Conservation (phyloP, 805 yeast genomes). For the Scheffersomyces coipomensis region DNA sequence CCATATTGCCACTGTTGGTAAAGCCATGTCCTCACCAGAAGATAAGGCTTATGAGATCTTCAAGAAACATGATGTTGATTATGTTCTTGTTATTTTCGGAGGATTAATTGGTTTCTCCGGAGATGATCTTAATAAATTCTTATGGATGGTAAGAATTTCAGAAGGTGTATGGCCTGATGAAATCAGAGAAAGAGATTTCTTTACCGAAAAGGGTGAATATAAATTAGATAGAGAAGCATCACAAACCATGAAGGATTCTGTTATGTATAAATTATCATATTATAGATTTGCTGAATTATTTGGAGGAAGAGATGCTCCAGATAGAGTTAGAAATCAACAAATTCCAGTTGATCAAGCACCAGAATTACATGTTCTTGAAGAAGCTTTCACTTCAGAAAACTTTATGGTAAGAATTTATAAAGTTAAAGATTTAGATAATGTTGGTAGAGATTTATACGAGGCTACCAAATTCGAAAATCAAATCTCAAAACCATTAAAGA, state of each 20-base stretch:
- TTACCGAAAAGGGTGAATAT: conserved; percentile 84
- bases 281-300: conserved; percentile 78
- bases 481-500: conserved; percentile 25
- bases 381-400: conserved; percentile 92
- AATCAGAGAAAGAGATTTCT: conserved; percentile 78
- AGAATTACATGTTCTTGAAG: conserved; percentile 77
- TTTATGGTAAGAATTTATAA: conserved; percentile 95
- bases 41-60: conserved; percentile 85
- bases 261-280: conserved; percentile 94
- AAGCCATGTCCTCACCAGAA: conserved; percentile 91
- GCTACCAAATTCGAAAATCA: conserved; percentile 53
- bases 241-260: conserved; percentile 79
- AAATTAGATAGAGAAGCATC: conserved; percentile 82
- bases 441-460: conserved; percentile 75
- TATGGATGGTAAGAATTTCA: conserved; percentile 99
- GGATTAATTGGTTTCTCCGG: conserved; percentile 93
- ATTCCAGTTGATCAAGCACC: conserved; percentile 51
- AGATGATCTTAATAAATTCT: conserved; percentile 92
- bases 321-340: conserved; percentile 85
- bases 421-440: conserved; percentile 82
- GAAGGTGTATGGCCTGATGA: conserved; percentile 99
- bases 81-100: conserved; percentile 89
- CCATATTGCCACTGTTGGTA: conserved; percentile 98
- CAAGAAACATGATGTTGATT: conserved; percentile 91
- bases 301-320: conserved; percentile 61